Evolutionary conservation across 192 early-diverging fungal genomes (phyloP).

Genomic region (Rhizophagus sp.): DNA sequence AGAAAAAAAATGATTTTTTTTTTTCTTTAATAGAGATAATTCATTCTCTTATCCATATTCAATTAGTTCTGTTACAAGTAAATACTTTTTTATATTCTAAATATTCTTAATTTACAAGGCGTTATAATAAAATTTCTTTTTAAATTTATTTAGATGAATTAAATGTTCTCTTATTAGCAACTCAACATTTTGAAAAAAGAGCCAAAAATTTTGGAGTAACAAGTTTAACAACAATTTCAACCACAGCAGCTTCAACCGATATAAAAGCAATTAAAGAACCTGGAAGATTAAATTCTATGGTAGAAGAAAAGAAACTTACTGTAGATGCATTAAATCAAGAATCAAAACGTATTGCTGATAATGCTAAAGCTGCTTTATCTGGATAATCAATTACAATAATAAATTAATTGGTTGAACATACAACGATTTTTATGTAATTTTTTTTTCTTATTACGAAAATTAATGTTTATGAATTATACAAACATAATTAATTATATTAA

Average conservation of each 20-base stretch:
- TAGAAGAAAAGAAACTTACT: background rate
- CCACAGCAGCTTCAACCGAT: background rate
- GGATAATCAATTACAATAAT: background rate
- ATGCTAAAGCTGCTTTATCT: slow-evolving; percentile 4
- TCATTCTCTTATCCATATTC: slow-evolving; percentile 23
- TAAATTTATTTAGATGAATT: slow-evolving; percentile 6
- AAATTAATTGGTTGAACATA: background rate
- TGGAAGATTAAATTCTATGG: background rate
- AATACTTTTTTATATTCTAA: background rate
- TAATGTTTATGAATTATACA: too few relatives aligned
- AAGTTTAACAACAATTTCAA: background rate
- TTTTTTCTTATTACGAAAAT: too few relatives aligned
- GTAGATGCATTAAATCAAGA: background rate
- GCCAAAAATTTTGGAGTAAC: background rate
- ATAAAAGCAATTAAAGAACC: background rate
- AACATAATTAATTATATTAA: too few relatives aligned
- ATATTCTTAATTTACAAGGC: too few relatives aligned
- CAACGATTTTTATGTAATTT: too few relatives aligned
- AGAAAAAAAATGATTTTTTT: background rate
- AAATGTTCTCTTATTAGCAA: slow-evolving; percentile 1
- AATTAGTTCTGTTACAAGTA: slow-evolving; percentile 2
- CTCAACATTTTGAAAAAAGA: slow-evolving; percentile 14
- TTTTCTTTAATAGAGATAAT: slow-evolving; percentile 10
- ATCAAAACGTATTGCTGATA: slow-evolving; percentile 14
- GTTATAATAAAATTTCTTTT: background rate